A percentile compares a stretch with the other conserved stretches of the same genome.
phyloP scores from a whole-genome alignment of 306 rosid species.

The Quillaja saponaria region DNA sequence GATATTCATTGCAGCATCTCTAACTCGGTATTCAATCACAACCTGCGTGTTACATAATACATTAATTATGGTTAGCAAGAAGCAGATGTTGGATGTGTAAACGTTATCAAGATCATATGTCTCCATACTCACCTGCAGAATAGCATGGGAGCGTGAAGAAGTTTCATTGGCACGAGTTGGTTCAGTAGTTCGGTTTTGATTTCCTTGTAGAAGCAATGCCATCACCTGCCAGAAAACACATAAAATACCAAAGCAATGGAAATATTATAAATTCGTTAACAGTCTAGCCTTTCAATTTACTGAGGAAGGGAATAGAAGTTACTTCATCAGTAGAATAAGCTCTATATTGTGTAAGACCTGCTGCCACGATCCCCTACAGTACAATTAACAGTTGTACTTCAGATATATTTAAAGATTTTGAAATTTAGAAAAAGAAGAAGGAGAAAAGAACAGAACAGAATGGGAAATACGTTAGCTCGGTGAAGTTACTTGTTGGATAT shows the following conservation, averaged over 20 bases:
- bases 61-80: constrained; percentile 27
- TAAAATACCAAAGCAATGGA: constrained; percentile 9
- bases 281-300: constrained; percentile 9
- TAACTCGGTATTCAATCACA: constrained; percentile 74
- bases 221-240: constrained; percentile 63
- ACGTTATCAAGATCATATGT: not conserved
- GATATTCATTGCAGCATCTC: constrained; percentile 71
- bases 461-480: too few species aligned
- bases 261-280: too few species aligned
- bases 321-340: constrained; percentile 98
- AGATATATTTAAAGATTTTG: constrained; percentile 13
- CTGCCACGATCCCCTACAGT: constrained; percentile 84
- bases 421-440: too few species aligned
- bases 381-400: constrained; percentile 20
- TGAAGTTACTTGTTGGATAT: too few species aligned
- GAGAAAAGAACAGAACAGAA: too few species aligned
- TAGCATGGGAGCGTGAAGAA: constrained; percentile 97
- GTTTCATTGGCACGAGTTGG: constrained; percentile 95
- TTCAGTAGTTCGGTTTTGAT: constrained; percentile 88
- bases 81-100: constrained; percentile 5
- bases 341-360: constrained; percentile 91
- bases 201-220: constrained; percentile 96
- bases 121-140: constrained; percentile 66
- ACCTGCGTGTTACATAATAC: constrained; percentile 53
- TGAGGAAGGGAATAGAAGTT: constrained; percentile 29